Percentiles rank a stretch among this genome's conserved stretches.
Evolutionary conservation across 2,329 filamentous ascomycete genomes (phyloP).

Genomic region (Pseudogymnoascus sp.): DNA sequence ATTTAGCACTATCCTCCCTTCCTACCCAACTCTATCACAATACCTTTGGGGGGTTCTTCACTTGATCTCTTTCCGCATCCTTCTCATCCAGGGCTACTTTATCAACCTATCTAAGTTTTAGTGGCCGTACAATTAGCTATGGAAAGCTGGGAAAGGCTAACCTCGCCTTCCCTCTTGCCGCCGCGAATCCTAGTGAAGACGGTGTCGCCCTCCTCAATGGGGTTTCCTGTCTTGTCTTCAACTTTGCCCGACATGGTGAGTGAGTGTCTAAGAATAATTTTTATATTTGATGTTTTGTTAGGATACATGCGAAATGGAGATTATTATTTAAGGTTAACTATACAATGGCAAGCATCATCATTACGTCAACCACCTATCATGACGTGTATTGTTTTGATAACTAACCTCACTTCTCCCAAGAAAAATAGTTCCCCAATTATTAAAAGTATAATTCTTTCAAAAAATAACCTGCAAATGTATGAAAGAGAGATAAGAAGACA

Average conservation of each 20-base stretch:
- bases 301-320: no score
- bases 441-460: neutral
- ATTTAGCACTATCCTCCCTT: neutral
- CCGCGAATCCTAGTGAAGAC: conserved; percentile 34
- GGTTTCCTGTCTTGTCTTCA: conserved; percentile 30
- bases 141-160: conserved; percentile 13
- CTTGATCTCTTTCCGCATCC: conserved; percentile 29
- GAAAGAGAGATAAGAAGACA: neutral
- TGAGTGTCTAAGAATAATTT: neutral
- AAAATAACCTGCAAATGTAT: neutral
- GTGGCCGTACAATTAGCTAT: neutral
- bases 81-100: conserved; percentile 29
- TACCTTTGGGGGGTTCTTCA: conserved; percentile 36
- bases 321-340: neutral
- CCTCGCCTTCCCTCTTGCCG: conserved; percentile 32
- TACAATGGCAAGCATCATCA: neutral
- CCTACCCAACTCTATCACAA: conserved; percentile 5
- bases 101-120: conserved; percentile 25
- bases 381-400: neutral
- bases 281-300: neutral
- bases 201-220: conserved; percentile 32
- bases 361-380: neutral
- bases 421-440: neutral
- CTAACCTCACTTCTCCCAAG: neutral
- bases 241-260: neutral